Evolutionary conservation across 805 yeast species (phyloP).

Genomic region (Wickerhamiella kazuoi): DNA sequence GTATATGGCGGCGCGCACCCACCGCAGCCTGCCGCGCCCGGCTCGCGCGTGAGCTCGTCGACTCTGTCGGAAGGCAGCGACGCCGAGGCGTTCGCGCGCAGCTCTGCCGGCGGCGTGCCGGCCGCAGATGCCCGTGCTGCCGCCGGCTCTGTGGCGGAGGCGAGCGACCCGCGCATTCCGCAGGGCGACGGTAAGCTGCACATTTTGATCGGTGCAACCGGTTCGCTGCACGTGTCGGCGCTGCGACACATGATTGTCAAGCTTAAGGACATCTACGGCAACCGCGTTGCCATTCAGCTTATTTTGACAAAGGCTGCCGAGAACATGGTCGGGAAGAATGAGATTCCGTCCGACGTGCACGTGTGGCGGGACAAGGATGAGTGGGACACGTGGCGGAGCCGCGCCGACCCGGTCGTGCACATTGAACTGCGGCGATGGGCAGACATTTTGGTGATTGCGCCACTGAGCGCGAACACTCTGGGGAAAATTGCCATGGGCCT

Average conservation of each 20-base stretch:
- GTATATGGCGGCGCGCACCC: too few relatives aligned
- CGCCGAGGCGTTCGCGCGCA: neutral
- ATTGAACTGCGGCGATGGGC: slow-evolving; percentile 96
- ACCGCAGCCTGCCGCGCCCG: too few relatives aligned
- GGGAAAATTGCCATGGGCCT: slow-evolving; percentile 80
- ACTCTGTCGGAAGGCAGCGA: neutral
- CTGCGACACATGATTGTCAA: slow-evolving; percentile 65
- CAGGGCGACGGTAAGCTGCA: slow-evolving; percentile 81
- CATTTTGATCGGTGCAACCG: slow-evolving; percentile 73
- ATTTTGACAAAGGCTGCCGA: slow-evolving; percentile 75
- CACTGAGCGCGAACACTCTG: slow-evolving; percentile 80
- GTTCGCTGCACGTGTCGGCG: slow-evolving; percentile 70
- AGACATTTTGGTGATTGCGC: slow-evolving; percentile 82
- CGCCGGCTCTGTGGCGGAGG: slow-evolving; percentile 7
- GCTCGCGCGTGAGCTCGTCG: neutral
- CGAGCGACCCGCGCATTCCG: slow-evolving; percentile 43
- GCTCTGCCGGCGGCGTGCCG: neutral
- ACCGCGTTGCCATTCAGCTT: slow-evolving; percentile 65
- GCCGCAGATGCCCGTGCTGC: neutral
- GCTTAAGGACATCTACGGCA: slow-evolving; percentile 64
- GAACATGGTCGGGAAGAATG: slow-evolving; percentile 47
- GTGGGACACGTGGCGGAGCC: slow-evolving; percentile 72
- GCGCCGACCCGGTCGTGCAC: slow-evolving; percentile 84
- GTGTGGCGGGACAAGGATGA: slow-evolving; percentile 92
- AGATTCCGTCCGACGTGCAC: slow-evolving; percentile 48